Evolutionary conservation across 768 basidiomycete genomes (phyloP).

Genomic region (Russula virescens): DNA sequence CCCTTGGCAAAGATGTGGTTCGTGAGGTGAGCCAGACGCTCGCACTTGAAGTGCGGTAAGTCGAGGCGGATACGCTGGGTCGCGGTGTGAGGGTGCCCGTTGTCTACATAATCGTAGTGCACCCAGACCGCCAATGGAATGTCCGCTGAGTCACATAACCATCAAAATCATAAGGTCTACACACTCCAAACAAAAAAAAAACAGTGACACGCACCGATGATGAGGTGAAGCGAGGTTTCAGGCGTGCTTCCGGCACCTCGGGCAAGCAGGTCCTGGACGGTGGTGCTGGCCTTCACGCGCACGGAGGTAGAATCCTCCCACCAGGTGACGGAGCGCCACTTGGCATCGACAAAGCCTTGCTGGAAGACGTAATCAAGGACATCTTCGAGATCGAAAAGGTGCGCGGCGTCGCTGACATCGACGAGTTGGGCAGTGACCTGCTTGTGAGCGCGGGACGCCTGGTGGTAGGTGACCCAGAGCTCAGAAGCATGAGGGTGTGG

Average conservation of each 20-base stretch:
- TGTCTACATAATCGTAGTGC: constrained; percentile 38
- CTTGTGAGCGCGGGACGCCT: constrained; percentile 39
- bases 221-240: constrained; percentile 39
- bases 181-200: not conserved
- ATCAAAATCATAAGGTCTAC: not conserved
- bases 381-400: constrained; percentile 42
- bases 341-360: constrained; percentile 43
- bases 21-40: constrained; percentile 41
- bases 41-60: constrained; percentile 30
- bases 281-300: constrained; percentile 33
- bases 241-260: constrained; percentile 39
- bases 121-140: constrained; percentile 40
- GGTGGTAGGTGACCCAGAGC: constrained; percentile 46
- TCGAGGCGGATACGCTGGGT: constrained; percentile 42
- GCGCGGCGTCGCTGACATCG: constrained; percentile 40
- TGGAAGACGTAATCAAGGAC: constrained; percentile 42
- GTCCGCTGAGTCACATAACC: constrained; percentile 33
- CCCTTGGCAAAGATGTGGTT: constrained; percentile 42
- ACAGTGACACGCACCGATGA: constrained; percentile 36
- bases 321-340: constrained; percentile 38
- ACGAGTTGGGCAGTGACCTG: constrained; percentile 43
- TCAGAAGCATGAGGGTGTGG: constrained; percentile 25
- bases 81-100: constrained; percentile 30
- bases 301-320: constrained; percentile 40
- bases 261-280: constrained; percentile 34